Evolutionary conservation across 2,329 filamentous ascomycete species (phyloP), one percentile per base, ranked within the genome.

Genomic region (Xylaria polymorpha): DNA sequence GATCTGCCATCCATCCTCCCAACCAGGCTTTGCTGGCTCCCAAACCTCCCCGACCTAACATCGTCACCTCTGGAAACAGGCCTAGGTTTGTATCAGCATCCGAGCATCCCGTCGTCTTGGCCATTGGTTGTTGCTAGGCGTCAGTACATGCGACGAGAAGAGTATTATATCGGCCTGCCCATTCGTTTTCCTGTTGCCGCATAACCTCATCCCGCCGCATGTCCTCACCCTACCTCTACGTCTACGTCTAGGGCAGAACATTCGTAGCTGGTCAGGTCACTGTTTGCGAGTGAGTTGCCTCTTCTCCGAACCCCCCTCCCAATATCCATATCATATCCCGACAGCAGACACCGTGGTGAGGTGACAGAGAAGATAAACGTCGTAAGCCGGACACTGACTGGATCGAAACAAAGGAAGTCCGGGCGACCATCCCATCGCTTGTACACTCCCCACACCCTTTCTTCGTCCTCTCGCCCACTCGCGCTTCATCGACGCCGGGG

Each of bases 61-160:
- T 64, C 64, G 44, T 67, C 68, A 67, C 57, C 32, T 57, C 29
- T n/a, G 55, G 72, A 71, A 72, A 71, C 71, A 72, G 75, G 73
- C 73, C 71, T 72, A 70, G 73, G 75, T 74, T 75, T 75, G 73
- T 74, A 74, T 55, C 32, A 46, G 39, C 61, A 61, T 62, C 50
- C 44, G 41, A 44, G 41, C 29, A 56, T 41, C 29, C 44, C 51
- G 50, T 43, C 58, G 35, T 43, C 50, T 51, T 55, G 37, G 51
- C 57, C 22, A 29, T 62, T 56, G 41, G 48, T 65, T 59, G 55
- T 25, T 57, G 14, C 44, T 35, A 18, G 65, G 44, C 55, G 61
- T 65, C n/a, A 29, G 25, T 29, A 4, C n/a, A 22, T 63, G 61
- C 57, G 56, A 65, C 46, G 39, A 53, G 43, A 48, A 35, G 37